Evolutionary conservation across 805 yeast genomes (phyloP).

Genomic region (Saturnispora galanensis): DNA sequence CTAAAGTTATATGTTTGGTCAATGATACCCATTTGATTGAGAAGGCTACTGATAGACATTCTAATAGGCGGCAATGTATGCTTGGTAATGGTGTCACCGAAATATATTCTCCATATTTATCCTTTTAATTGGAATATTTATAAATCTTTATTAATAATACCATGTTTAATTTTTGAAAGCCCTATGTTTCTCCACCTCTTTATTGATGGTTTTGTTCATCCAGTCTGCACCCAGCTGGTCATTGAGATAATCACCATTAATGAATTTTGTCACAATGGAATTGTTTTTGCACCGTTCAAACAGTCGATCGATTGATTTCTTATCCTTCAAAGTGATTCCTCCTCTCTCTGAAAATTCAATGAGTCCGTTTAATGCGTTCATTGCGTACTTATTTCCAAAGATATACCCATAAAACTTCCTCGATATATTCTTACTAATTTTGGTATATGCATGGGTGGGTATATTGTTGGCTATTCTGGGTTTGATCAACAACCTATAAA

Average conservation of each 20-base stretch:
- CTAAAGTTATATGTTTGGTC: slow-evolving; percentile 6
- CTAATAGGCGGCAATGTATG: slow-evolving; percentile 3
- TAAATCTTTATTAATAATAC: not conserved
- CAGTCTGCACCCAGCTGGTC: not conserved
- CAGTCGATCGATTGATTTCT: slow-evolving; percentile 9
- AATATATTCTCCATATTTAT: slow-evolving; percentile 7
- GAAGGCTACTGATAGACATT: slow-evolving; percentile 1
- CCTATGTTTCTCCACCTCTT: slow-evolving; percentile 1
- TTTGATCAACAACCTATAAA: slow-evolving; percentile 50
- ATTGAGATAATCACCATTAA: slow-evolving; percentile 3
- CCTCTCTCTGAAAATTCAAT: slow-evolving; percentile 25
- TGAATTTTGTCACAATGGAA: slow-evolving; percentile 7
- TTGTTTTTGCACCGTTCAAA: not conserved
- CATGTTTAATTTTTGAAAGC: not conserved
- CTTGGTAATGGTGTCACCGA: slow-evolving; percentile 12
- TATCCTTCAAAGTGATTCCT: slow-evolving; percentile 9
- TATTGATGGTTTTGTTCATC: slow-evolving; percentile 1
- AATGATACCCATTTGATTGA: slow-evolving; percentile 11
- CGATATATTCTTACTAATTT: slow-evolving; percentile 53
- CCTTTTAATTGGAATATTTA: not conserved
- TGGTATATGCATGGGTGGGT: slow-evolving; percentile 34
- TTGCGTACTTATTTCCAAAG: slow-evolving; percentile 9
- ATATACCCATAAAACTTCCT: slow-evolving; percentile 40
- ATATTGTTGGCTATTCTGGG: slow-evolving; percentile 32
- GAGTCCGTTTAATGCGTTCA: slow-evolving; percentile 20